These are phyloP conservation scores for Cadophora sp. DNA, from an alignment of 2,329 filamentous ascomycete genomes.

Conservation along the genomic window DNA sequence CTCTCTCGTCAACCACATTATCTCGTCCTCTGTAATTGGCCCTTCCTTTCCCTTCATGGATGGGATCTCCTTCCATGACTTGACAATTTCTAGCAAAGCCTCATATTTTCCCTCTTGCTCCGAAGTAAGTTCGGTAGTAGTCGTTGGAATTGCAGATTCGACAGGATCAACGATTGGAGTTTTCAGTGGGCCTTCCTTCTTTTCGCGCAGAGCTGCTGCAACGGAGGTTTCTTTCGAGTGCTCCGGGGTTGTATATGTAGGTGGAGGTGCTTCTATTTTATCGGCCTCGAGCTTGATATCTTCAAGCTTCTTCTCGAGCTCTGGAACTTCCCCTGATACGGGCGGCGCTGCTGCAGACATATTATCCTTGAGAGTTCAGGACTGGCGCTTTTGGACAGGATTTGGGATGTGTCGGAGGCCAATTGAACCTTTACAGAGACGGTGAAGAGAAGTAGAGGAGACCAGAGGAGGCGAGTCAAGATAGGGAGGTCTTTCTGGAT, in stretches of 20 bases:
- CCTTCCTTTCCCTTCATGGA: constrained; percentile 63
- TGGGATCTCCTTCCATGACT: constrained; percentile 73
- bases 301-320: constrained; percentile 24
- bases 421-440: neutral
- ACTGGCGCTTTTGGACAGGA: neutral
- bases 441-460: neutral
- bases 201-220: constrained; percentile 35
- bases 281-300: constrained; percentile 31
- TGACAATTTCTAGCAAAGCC: constrained; percentile 72
- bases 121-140: constrained; percentile 66
- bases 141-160: constrained; percentile 47
- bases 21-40: constrained; percentile 79
- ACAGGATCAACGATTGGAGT: constrained; percentile 42
- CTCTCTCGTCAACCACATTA: constrained; percentile 89
- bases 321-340: constrained; percentile 12
- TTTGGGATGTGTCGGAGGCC: neutral
- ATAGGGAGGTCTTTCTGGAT: neutral
- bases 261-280: neutral
- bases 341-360: constrained; percentile 30
- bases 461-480: neutral
- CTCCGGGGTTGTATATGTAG: neutral
- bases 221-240: constrained; percentile 26
- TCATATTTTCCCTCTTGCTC: constrained; percentile 87
- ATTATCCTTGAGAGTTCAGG: neutral
- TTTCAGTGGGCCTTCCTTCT: constrained; percentile 50